A percentile compares a stretch with the other conserved stretches of the same genome.
Evolutionary conservation across 2,329 filamentous ascomycete species (phyloP).

Genomic region (Aspergillus sp.): DNA sequence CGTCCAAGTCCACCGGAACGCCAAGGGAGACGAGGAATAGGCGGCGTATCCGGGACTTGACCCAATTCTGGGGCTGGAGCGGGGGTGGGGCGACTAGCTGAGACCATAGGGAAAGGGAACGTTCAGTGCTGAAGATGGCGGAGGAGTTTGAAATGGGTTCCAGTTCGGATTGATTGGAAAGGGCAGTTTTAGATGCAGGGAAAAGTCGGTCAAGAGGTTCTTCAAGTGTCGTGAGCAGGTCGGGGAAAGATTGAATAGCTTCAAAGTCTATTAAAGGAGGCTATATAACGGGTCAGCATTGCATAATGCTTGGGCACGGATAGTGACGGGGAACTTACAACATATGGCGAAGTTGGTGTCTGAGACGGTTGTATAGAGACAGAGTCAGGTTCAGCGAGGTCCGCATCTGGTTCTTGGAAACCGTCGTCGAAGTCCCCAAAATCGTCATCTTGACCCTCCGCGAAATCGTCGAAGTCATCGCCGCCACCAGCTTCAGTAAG

Average conservation of each 20-base stretch:
- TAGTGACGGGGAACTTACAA: slow-evolving; percentile 42
- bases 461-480: slow-evolving; percentile 57
- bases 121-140: slow-evolving; percentile 76
- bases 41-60: slow-evolving; percentile 88
- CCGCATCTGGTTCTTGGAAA: slow-evolving; percentile 55
- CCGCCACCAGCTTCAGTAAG: slow-evolving; percentile 65
- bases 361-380: slow-evolving; percentile 23
- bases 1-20: slow-evolving; percentile 93
- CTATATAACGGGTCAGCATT: slow-evolving; percentile 21
- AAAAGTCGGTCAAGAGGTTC: slow-evolving; percentile 46
- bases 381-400: slow-evolving; percentile 26
- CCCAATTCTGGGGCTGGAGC: slow-evolving; percentile 95
- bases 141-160: slow-evolving; percentile 44
- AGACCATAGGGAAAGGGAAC: slow-evolving; percentile 90
- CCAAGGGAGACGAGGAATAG: slow-evolving; percentile 94
- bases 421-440: slow-evolving; percentile 68
- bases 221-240: slow-evolving; percentile 40
- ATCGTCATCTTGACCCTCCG: slow-evolving; percentile 54
- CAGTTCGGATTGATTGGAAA: slow-evolving; percentile 32
- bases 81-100: slow-evolving; percentile 94
- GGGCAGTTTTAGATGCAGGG: slow-evolving; percentile 39
- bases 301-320: not conserved
- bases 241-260: slow-evolving; percentile 48
- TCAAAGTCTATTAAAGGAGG: slow-evolving; percentile 53
- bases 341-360: slow-evolving; percentile 36